A percentile compares a stretch with the other conserved stretches of the same genome.
Conservation (phyloP, 768 basidiomycete genomes). For the Lactifluus hygrophoroides region DNA sequence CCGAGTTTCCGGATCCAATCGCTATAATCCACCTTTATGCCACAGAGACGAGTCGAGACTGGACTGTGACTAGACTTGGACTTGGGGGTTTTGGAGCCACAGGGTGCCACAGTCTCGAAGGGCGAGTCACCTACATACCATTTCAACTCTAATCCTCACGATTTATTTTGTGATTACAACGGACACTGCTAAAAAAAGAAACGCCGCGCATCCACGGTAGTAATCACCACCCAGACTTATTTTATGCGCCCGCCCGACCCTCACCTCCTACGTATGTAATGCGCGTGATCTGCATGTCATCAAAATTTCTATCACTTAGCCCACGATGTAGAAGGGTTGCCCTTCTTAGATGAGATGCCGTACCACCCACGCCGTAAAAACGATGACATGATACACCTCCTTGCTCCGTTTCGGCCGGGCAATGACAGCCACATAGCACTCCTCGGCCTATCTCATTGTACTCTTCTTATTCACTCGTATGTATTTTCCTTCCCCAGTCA, state of each 20-base stretch:
- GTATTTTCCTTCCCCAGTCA: neutral
- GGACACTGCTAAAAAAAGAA: conserved; percentile 6
- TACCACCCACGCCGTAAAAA: neutral
- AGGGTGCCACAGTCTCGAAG: neutral
- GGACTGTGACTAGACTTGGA: no score
- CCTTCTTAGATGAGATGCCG: neutral
- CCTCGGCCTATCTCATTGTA: neutral
- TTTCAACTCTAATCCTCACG: neutral
- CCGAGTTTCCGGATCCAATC: neutral
- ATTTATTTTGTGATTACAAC: neutral
- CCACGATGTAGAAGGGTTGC: neutral
- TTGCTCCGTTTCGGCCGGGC: neutral
- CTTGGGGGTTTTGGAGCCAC: neutral
- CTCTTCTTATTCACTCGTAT: neutral
- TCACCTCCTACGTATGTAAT: neutral
- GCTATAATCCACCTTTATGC: no score
- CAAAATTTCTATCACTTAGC: neutral
- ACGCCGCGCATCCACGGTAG: conserved; percentile 1
- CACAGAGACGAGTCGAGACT: no score
- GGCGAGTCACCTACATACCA: neutral
- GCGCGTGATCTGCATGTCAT: conserved; percentile 5
- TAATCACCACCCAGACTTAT: no score
- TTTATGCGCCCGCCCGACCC: no score
- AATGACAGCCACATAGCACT: neutral
- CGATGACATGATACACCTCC: no score